Conservation (phyloP, 2,329 filamentous ascomycete genomes). For the Aspergillus jensenii region DNA sequence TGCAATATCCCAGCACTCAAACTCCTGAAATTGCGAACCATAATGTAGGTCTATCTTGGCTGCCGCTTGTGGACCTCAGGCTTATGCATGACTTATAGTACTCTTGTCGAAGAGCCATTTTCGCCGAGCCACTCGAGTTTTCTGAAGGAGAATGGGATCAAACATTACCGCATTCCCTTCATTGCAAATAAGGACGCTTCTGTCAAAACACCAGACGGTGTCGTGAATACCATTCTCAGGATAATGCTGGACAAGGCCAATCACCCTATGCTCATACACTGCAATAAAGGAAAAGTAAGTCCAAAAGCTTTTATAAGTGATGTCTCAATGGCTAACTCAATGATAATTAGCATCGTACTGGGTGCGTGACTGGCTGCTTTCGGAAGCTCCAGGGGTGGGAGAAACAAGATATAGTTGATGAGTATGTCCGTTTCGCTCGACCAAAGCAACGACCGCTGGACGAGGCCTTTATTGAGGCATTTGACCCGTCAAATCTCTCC, state of each 20-base stretch:
- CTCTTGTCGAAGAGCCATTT: conserved; percentile 62
- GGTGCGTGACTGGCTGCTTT: conserved; percentile 80
- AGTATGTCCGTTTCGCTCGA: conserved; percentile 67
- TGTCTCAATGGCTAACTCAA: background rate
- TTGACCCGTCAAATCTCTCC: conserved; percentile 23
- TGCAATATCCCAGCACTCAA: conserved; percentile 71
- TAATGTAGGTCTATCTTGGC: conserved; percentile 61
- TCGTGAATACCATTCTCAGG: conserved; percentile 70
- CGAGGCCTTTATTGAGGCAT: conserved; percentile 27
- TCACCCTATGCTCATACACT: conserved; percentile 82
- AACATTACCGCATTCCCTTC: conserved; percentile 73
- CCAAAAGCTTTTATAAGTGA: background rate
- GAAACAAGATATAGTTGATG: conserved; percentile 61
- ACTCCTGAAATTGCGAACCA: conserved; percentile 70
- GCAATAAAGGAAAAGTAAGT: conserved; percentile 80
- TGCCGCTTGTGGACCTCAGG: background rate
- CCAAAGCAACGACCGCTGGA: conserved; percentile 49
- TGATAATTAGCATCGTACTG: conserved; percentile 70
- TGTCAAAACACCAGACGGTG: conserved; percentile 62
- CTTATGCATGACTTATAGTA: conserved; percentile 41
- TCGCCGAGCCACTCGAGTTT: conserved; percentile 58
- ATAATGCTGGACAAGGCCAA: conserved; percentile 71
- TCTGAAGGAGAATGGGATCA: conserved; percentile 65
- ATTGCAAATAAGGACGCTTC: conserved; percentile 78
- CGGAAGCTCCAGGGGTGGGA: conserved; percentile 72